Base-by-base conservation (phyloP, 345 rosid genomes). In the Sisymbrium altissimum region DNA sequence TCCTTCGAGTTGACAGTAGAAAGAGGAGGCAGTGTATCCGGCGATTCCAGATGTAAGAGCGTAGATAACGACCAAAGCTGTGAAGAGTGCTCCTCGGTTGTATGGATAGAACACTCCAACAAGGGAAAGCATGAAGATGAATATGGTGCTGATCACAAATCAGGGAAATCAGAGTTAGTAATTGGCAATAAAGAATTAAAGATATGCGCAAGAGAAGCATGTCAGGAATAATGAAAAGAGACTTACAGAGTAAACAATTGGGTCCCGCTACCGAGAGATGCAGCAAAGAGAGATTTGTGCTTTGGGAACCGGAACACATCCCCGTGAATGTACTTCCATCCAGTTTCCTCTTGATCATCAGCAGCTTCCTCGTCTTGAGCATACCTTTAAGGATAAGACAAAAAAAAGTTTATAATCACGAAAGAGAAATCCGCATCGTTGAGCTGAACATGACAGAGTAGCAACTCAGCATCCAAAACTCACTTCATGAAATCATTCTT, bases 51-150 rank as follows among this genome's bases (percentile, higher is more conserved):
- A 89, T 19, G 96, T 92, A 3, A 92, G 96, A 11, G 94, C 97
- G 46, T 89, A 89, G 53, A 92, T 86, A 73, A 92, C 89, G 41
- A 92, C 97, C 75, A 92, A 77, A 23, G 97, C 97, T 0, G 97
- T 92, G 68, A 92, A 89, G 19, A 92, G 83, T 74, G 97, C 96
- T 72, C 97, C 97, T 3, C 97, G 88, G 68, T 92, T 92, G 82
- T 92, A 92, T 13, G 97, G 97, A 80, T 89, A 92, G 76, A 92
- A 89, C 27, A 89, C 96, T 62, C 97, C 97, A 79, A 92, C 97
- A 55, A 92, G 80, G 2, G 97, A 86, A 40, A 92, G 96, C 81
- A 89, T 77, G 74, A 92, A 89, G 25, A 92, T 92, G 78, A 89
- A 92, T 46, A 88, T 59, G 5, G 92, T 88, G 56, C 97, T 92